Evolutionary conservation across 257 asterid genomes (phyloP).

Genomic region (Cinchona pubescens): DNA sequence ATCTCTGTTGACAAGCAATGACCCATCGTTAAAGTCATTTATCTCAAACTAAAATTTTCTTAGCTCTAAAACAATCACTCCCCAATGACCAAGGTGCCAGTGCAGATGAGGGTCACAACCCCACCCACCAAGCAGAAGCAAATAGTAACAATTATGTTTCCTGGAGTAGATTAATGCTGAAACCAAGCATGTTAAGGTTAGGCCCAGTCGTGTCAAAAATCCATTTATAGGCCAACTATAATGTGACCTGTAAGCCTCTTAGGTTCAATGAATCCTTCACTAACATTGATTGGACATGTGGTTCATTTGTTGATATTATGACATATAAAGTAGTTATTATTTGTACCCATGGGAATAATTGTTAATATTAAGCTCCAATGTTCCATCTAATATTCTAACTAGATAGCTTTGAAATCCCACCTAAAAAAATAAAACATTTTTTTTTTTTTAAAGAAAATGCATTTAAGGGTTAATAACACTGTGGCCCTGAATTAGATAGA

Average conservation of each 20-base stretch:
- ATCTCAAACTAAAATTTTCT: background rate
- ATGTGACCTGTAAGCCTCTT: background rate
- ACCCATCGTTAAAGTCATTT: background rate
- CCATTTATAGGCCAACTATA: slow-evolving; percentile 4
- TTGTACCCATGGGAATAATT: background rate
- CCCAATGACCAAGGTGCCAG: background rate
- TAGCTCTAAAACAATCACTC: background rate
- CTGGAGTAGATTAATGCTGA: background rate
- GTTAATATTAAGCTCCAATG: background rate
- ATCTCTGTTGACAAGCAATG: too few relatives aligned
- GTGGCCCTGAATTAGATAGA: too few relatives aligned
- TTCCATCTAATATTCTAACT: background rate
- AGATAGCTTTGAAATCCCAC: background rate
- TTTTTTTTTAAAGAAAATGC: too few relatives aligned
- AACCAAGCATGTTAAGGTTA: slow-evolving; percentile 12
- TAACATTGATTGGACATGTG: background rate
- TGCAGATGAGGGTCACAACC: background rate
- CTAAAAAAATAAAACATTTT: too few relatives aligned
- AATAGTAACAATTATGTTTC: slow-evolving; percentile 4
- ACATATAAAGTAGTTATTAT: background rate
- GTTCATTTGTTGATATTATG: background rate
- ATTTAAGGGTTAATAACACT: too few relatives aligned
- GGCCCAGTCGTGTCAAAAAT: slow-evolving; percentile 9
- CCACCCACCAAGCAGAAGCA: background rate
- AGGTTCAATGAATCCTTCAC: slow-evolving; percentile 22